Conservation (phyloP, 768 basidiomycete genomes). For the Tylopilus sp. region DNA sequence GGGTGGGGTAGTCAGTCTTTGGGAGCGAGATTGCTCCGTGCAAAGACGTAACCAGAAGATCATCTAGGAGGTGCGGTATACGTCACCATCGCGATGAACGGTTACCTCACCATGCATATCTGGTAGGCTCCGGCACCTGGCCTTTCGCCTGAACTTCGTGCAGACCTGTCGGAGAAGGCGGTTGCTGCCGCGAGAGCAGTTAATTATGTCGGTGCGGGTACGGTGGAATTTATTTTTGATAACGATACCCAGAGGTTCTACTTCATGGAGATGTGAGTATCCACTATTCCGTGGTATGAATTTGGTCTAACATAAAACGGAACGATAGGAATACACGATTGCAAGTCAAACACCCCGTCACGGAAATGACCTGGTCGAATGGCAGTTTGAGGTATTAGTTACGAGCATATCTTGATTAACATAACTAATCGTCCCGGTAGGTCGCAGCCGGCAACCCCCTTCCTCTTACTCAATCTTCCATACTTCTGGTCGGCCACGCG, state of each 20-base stretch:
- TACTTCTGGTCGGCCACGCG: slow-evolving; percentile 88
- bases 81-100: not conserved
- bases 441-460: slow-evolving; percentile 88
- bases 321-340: slow-evolving; percentile 70
- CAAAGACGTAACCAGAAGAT: slow-evolving; percentile 95
- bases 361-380: slow-evolving; percentile 95
- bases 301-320: not conserved
- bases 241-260: slow-evolving; percentile 84
- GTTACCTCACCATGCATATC: not conserved
- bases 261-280: slow-evolving; percentile 90
- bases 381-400: slow-evolving; percentile 77
- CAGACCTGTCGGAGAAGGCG: slow-evolving; percentile 81
- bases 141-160: slow-evolving; percentile 71
- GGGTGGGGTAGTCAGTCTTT: slow-evolving; percentile 87
- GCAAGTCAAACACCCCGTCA: slow-evolving; percentile 90
- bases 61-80: slow-evolving; percentile 68
- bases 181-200: slow-evolving; percentile 92
- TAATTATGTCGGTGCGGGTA: slow-evolving; percentile 86
- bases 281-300: not conserved
- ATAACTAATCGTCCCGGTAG: slow-evolving; percentile 31
- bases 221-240: slow-evolving; percentile 97
- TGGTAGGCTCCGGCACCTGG: slow-evolving; percentile 86
- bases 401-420: not conserved
- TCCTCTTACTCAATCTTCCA: slow-evolving; percentile 69
- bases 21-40: slow-evolving; percentile 93